Evolutionary conservation across 2,329 filamentous ascomycete species (phyloP).

Genomic region (Drechslerella dactyloides): DNA sequence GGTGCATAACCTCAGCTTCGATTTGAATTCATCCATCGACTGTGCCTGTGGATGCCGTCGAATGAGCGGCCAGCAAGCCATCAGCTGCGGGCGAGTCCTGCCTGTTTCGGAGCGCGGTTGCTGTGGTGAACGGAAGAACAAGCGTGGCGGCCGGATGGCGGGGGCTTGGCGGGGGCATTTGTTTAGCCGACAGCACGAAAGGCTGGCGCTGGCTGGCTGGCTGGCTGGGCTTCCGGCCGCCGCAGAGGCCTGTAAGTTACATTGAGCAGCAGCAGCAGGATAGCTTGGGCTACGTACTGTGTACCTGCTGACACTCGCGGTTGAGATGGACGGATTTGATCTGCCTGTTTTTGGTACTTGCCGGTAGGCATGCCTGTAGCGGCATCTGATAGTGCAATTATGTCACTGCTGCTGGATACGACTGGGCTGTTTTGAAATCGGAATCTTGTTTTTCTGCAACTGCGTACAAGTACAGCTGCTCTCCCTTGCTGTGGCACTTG

Average conservation of each 20-base stretch:
- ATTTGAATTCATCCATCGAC: no score
- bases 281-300: neutral
- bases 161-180: constrained; percentile 14
- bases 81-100: constrained; percentile 19
- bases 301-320: neutral
- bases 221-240: constrained; percentile 4
- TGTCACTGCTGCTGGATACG: constrained; percentile 34
- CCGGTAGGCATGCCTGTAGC: no score
- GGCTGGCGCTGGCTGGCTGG: constrained; percentile 16
- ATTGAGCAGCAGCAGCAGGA: neutral
- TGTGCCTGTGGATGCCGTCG: constrained; percentile 2
- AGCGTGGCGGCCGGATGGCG: constrained; percentile 1
- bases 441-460: constrained; percentile 12
- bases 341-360: no score
- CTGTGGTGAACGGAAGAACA: constrained; percentile 42
- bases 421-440: constrained; percentile 7
- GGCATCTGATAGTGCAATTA: constrained; percentile 15
- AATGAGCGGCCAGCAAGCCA: constrained; percentile 28
- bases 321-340: neutral
- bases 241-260: neutral
- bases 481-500: no score
- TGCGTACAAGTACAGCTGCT: no score
- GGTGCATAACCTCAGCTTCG: no score
- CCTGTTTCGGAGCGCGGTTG: constrained; percentile 41
- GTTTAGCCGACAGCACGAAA: constrained; percentile 14